Evolutionary conservation across 2,329 filamentous ascomycete genomes (phyloP).

Genomic region (Fusarium solani-melongenae): DNA sequence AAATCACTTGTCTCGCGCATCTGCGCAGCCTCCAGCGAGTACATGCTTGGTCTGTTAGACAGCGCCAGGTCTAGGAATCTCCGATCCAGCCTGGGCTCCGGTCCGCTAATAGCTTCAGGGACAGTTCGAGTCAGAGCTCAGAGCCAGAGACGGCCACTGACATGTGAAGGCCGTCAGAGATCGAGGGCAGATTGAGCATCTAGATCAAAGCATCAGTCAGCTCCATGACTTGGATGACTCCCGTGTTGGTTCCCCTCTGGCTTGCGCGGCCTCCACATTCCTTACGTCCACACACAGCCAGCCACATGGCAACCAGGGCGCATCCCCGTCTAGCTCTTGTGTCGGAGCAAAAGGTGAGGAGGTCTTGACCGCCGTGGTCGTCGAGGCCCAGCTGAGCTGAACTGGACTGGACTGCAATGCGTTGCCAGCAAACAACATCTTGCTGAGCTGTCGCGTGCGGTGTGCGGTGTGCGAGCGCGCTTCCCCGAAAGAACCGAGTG

Average conservation of each 20-base stretch:
- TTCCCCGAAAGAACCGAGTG: constrained; percentile 9
- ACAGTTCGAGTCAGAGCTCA: constrained; percentile 5
- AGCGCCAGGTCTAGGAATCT: constrained; percentile 5
- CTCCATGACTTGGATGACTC: neutral
- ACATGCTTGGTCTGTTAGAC: constrained; percentile 13
- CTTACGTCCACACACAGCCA: constrained; percentile 25
- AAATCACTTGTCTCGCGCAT: neutral
- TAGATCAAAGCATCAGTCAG: constrained; percentile 25
- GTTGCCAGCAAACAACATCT: constrained; percentile 29
- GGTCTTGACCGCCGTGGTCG: constrained; percentile 5
- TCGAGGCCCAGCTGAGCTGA: constrained; percentile 7
- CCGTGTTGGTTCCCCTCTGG: constrained; percentile 1
- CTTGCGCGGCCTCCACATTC: constrained; percentile 29
- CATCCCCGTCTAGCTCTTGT: neutral
- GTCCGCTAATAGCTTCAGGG: constrained; percentile 30
- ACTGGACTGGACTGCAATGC: constrained; percentile 32
- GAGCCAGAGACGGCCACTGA: constrained; percentile 19
- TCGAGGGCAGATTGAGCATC: constrained; percentile 27
- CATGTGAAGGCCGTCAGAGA: constrained; percentile 33
- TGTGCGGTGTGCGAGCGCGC: constrained; percentile 28
- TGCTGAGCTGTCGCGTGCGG: constrained; percentile 13
- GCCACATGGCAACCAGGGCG: constrained; percentile 31
- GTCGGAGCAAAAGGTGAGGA: constrained; percentile 20
- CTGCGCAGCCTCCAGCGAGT: constrained; percentile 6
- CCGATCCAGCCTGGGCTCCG: neutral